Percentiles rank a stretch among this genome's conserved stretches.
Evolutionary conservation across 139 green algal genomes (phyloP).

Genomic region (Picochlorum sp.): DNA sequence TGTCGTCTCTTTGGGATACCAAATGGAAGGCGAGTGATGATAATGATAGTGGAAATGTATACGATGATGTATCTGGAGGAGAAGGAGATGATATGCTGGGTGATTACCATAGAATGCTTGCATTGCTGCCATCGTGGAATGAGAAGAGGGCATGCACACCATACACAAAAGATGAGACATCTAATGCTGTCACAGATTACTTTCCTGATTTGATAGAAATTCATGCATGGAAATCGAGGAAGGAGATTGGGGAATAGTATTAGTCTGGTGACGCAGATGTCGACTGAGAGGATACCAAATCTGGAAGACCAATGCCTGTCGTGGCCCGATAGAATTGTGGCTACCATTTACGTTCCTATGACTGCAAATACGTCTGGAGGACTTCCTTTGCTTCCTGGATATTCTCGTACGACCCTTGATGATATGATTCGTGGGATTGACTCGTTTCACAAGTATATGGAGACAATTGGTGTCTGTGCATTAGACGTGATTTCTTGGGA

Average conservation of each 20-base stretch:
- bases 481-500: slow-evolving; percentile 2
- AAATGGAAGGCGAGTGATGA: background rate
- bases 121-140: too few relatives aligned
- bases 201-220: slow-evolving; percentile 4
- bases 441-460: slow-evolving; percentile 14
- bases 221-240: slow-evolving; percentile 6
- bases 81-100: too few relatives aligned
- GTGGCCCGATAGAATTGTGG: slow-evolving; percentile 8
- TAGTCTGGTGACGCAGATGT: slow-evolving; percentile 10
- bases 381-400: slow-evolving; percentile 5
- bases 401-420: slow-evolving; percentile 5
- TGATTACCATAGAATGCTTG: too few relatives aligned
- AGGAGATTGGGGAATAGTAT: slow-evolving; percentile 6
- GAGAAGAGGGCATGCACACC: too few relatives aligned
- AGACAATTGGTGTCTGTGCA: slow-evolving; percentile 9
- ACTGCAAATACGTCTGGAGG: slow-evolving; percentile 1
- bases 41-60: background rate
- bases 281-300: background rate
- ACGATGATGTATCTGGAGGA: background rate
- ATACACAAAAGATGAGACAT: background rate
- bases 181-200: background rate
- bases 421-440: slow-evolving; percentile 15
- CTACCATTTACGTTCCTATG: slow-evolving; percentile 8
- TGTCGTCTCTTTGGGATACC: background rate
- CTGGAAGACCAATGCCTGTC: slow-evolving; percentile 11